A percentile compares a stretch with the other conserved stretches of the same genome.
phyloP scores from a whole-genome alignment of 768 basidiomycete genomes.

The Tulasnella sp. region DNA sequence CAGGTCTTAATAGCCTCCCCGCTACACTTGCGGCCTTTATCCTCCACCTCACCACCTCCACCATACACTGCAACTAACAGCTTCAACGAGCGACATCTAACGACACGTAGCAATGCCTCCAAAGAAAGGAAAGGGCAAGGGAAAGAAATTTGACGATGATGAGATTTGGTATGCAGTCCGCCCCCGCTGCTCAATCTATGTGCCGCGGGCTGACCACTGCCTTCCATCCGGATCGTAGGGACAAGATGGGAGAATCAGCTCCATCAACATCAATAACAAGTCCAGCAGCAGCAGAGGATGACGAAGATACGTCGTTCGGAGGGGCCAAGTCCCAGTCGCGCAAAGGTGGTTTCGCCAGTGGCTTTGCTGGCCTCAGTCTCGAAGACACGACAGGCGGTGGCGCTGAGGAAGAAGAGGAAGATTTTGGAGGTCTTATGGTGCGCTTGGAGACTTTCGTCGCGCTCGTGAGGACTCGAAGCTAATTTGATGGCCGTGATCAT shows the following conservation, averaged over 20 bases:
- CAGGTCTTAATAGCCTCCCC: constrained; percentile 4
- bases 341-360: constrained; percentile 28
- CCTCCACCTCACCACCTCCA: background rate
- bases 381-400: constrained; percentile 41
- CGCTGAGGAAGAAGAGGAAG: constrained; percentile 60
- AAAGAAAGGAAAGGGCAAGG: constrained; percentile 75
- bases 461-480: no score
- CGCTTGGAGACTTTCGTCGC: constrained; percentile 37
- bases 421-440: constrained; percentile 79
- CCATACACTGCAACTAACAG: background rate
- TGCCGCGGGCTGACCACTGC: constrained; percentile 37
- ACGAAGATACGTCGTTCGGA: constrained; percentile 20
- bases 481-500: constrained; percentile 10
- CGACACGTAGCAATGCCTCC: constrained; percentile 53
- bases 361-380: constrained; percentile 26
- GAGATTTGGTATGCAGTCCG: constrained; percentile 66
- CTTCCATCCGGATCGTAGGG: constrained; percentile 50
- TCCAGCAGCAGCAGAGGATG: constrained; percentile 22
- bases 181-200: constrained; percentile 38
- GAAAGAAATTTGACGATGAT: constrained; percentile 79
- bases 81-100: constrained; percentile 3
- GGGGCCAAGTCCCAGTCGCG: constrained; percentile 20
- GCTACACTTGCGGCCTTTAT: background rate
- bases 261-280: constrained; percentile 46
- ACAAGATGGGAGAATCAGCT: constrained; percentile 63